Percentiles rank a stretch among this genome's conserved stretches.
Conservation (phyloP, 495 filamentous ascomycete species). For the Elaphomyces granulatus region DNA sequence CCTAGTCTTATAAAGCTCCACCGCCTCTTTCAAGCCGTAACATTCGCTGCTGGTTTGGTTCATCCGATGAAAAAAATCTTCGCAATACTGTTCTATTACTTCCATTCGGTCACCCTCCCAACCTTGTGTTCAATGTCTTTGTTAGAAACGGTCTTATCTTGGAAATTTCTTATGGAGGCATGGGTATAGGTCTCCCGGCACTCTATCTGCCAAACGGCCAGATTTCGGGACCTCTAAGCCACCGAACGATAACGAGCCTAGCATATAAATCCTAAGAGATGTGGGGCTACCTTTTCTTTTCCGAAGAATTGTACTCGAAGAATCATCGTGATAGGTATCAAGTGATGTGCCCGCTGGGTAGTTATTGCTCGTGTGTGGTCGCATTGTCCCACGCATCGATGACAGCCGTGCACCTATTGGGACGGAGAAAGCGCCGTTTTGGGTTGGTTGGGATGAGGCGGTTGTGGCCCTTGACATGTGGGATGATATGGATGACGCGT, state of each 20-base stretch:
- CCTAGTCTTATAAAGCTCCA: conserved; percentile 55
- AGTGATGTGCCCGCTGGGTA: conserved; percentile 49
- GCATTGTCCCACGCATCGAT: no score
- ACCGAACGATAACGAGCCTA: no score
- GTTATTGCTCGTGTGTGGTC: no score
- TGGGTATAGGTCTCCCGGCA: no score
- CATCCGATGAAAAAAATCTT: conserved; percentile 45
- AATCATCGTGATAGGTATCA: conserved; percentile 38
- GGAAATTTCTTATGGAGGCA: no score
- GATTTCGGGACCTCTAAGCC: no score
- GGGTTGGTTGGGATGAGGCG: conserved; percentile 29
- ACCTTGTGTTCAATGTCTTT: conserved; percentile 55
- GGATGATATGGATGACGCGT: conserved; percentile 21
- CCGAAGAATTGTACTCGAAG: conserved; percentile 28
- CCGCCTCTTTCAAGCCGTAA: conserved; percentile 49
- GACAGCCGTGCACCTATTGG: no score
- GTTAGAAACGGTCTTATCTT: conserved; percentile 43
- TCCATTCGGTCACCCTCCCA: no score
- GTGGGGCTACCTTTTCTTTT: conserved; percentile 75
- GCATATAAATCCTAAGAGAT: no score
- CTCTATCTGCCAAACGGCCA: no score
- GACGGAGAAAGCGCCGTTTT: no score
- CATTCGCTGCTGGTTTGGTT: conserved; percentile 44
- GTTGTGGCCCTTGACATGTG: conserved; percentile 33
- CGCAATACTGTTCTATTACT: no score